Percentiles rank a stretch among this genome's conserved stretches.
Conservation (phyloP, 1,284 basidiomycete species). For the Cutaneotrichosporon cutaneum region DNA sequence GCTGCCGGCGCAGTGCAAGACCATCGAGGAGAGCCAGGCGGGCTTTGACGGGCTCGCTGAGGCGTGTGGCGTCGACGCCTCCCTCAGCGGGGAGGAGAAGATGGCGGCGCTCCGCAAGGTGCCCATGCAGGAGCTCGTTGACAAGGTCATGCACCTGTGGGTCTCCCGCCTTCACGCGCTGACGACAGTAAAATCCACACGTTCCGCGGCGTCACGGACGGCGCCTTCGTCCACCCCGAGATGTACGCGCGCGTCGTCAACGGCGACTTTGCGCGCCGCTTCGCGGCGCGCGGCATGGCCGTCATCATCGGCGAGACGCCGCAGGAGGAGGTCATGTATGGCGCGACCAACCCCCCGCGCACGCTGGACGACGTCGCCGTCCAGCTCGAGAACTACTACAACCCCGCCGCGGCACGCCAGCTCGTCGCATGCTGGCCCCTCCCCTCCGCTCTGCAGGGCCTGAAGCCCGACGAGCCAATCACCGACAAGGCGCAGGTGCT, state of each 20-base stretch:
- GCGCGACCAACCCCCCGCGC: conserved; percentile 29
- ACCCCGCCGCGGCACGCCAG: conserved; percentile 18
- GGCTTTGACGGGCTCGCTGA: conserved; percentile 31
- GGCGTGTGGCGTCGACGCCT: conserved; percentile 25
- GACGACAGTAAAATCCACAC: conserved; percentile 27
- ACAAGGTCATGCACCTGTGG: conserved; percentile 32
- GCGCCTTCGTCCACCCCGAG: conserved; percentile 28
- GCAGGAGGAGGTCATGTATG: conserved; percentile 32
- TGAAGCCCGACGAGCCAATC: conserved; percentile 6
- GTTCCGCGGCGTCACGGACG: conserved; percentile 33
- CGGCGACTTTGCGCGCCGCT: conserved; percentile 26
- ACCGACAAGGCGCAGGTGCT: conserved; percentile 1
- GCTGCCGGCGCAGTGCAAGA: conserved; percentile 33
- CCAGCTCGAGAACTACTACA: conserved; percentile 34
- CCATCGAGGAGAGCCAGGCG: conserved; percentile 27
- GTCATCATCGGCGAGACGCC: conserved; percentile 31
- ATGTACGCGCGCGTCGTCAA: conserved; percentile 18
- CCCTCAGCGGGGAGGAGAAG: conserved; percentile 25
- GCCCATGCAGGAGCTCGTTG: conserved; percentile 24
- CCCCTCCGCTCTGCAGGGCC: conserved; percentile 1
- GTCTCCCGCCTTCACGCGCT: neutral
- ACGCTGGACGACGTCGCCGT: conserved; percentile 16
- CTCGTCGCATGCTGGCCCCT: conserved; percentile 16
- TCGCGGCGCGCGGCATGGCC: conserved; percentile 27
- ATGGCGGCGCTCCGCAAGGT: conserved; percentile 27